Percentiles rank a stretch among this genome's conserved stretches.
These are phyloP conservation scores for Ramalina intermedia DNA, from an alignment of 495 filamentous ascomycete genomes.

Conservation along the genomic window DNA sequence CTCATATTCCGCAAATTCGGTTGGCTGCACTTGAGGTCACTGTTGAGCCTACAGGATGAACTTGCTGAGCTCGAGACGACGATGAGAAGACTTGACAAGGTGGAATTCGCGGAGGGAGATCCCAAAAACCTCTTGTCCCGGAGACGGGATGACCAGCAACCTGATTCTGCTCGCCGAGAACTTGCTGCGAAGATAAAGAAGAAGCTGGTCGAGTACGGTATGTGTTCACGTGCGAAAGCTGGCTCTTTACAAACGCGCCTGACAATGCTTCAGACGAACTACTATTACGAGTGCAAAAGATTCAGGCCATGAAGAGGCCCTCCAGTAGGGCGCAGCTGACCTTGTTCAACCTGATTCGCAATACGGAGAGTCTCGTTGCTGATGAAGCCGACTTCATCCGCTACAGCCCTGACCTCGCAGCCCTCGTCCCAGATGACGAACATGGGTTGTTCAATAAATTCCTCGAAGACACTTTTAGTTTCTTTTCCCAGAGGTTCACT, in stretches of 20 bases:
- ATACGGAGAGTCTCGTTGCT: slow-evolving; percentile 1
- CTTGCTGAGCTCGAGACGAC: slow-evolving; percentile 21
- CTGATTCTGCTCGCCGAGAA: slow-evolving; percentile 31
- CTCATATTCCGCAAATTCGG: slow-evolving; percentile 24
- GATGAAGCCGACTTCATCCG: slow-evolving; percentile 6
- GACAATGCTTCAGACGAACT: slow-evolving; percentile 3
- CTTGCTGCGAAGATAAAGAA: slow-evolving; percentile 44
- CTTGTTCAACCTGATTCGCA: slow-evolving; percentile 5
- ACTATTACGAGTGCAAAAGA: slow-evolving; percentile 2
- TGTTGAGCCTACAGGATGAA: slow-evolving; percentile 24
- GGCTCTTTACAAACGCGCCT: neutral
- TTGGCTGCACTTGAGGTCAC: slow-evolving; percentile 22
- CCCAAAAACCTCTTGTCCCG: slow-evolving; percentile 4
- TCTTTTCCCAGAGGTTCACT: slow-evolving; percentile 3
- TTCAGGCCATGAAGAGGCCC: slow-evolving; percentile 6
- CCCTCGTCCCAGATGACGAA: slow-evolving; percentile 2
- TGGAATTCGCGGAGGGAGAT: slow-evolving; percentile 1
- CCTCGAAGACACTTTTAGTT: slow-evolving; percentile 3
- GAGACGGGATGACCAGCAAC: neutral
- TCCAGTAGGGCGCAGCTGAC: slow-evolving; percentile 1
- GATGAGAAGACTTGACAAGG: slow-evolving; percentile 17
- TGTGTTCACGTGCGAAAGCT: neutral
- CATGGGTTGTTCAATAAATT: slow-evolving; percentile 7
- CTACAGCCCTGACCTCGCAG: slow-evolving; percentile 6
- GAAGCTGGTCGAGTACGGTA: slow-evolving; percentile 29